A percentile compares a stretch with the other conserved stretches of the same genome.
These are phyloP conservation scores for Flaveria ramosissima DNA, from an alignment of 129 eudicot genomes.

Conservation along the genomic window DNA sequence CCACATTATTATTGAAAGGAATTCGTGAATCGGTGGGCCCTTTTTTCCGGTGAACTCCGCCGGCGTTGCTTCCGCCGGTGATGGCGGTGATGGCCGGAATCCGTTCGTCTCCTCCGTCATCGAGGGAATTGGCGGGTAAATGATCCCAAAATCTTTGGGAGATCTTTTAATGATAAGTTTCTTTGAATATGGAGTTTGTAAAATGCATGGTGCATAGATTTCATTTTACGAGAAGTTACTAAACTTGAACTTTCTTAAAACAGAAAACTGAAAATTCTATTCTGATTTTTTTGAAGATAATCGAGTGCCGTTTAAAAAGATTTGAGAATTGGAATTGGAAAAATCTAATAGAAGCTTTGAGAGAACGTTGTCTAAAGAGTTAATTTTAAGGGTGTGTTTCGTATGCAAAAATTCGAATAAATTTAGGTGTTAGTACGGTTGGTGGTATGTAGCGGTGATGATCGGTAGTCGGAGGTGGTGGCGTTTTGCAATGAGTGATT, in stretches of 20 bases:
- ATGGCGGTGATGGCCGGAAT: slow-evolving; percentile 10
- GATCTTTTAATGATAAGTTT: background rate
- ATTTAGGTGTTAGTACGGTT: too few species aligned
- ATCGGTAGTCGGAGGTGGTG: too few species aligned
- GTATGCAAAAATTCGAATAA: too few species aligned
- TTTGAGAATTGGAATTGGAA: too few species aligned
- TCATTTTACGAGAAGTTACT: background rate
- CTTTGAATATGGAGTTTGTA: background rate
- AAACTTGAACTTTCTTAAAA: slow-evolving; percentile 17
- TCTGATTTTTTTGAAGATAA: too few species aligned
- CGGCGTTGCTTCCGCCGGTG: slow-evolving; percentile 34
- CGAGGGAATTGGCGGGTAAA: slow-evolving; percentile 1
- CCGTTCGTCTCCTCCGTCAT: slow-evolving; percentile 24
- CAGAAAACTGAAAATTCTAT: background rate
- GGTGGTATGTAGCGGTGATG: too few species aligned
- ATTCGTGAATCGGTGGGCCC: slow-evolving; percentile 40
- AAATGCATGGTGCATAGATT: slow-evolving; percentile 6
- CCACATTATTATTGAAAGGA: slow-evolving; percentile 53
- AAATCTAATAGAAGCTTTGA: too few species aligned
- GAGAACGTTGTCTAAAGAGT: too few species aligned
- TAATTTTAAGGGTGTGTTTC: too few species aligned
- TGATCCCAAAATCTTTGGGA: slow-evolving; percentile 3
- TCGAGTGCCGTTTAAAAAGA: too few species aligned
- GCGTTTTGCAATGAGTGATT: too few species aligned
- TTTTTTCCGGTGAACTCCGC: slow-evolving; percentile 49